Evolutionary conservation across 768 basidiomycete genomes (phyloP).

Genomic region (Cystobasidium tubakii): DNA sequence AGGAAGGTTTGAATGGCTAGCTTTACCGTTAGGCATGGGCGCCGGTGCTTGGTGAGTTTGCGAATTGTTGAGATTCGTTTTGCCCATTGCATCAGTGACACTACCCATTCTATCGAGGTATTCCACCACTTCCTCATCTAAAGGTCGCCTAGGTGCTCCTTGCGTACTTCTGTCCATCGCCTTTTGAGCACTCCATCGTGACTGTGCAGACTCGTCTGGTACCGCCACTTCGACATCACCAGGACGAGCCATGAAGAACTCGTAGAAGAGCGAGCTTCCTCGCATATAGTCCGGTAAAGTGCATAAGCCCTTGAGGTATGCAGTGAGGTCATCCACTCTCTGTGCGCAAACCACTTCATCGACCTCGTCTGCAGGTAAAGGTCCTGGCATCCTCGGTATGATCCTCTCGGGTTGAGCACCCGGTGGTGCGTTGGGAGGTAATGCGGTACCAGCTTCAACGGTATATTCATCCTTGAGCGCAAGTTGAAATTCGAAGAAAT

Average conservation of each 20-base stretch:
- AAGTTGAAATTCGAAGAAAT: constrained; percentile 97
- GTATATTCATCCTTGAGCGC: constrained; percentile 78
- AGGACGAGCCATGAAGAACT: constrained; percentile 74
- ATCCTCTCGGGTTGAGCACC: constrained; percentile 57
- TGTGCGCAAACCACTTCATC: constrained; percentile 75
- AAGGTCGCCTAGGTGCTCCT: constrained; percentile 13
- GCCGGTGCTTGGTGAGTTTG: neutral
- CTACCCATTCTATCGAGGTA: constrained; percentile 45
- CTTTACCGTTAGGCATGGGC: neutral
- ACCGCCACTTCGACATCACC: constrained; percentile 53
- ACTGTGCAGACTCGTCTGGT: constrained; percentile 34
- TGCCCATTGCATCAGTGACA: constrained; percentile 18
- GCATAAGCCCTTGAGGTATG: constrained; percentile 76
- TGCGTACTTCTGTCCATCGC: constrained; percentile 13
- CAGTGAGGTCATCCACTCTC: constrained; percentile 74
- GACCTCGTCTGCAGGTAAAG: constrained; percentile 66
- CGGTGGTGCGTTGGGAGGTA: constrained; percentile 45
- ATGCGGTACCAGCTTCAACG: constrained; percentile 74
- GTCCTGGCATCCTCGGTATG: constrained; percentile 92
- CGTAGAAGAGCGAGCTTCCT: constrained; percentile 69
- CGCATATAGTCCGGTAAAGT: constrained; percentile 73
- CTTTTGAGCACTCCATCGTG: constrained; percentile 18
- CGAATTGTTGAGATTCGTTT: neutral
- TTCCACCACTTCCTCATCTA: constrained; percentile 45
- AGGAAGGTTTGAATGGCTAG: neutral